These are phyloP conservation scores for Ascocoryne sarcoides DNA, from an alignment of 2,329 filamentous ascomycete species.

Conservation along the genomic window DNA sequence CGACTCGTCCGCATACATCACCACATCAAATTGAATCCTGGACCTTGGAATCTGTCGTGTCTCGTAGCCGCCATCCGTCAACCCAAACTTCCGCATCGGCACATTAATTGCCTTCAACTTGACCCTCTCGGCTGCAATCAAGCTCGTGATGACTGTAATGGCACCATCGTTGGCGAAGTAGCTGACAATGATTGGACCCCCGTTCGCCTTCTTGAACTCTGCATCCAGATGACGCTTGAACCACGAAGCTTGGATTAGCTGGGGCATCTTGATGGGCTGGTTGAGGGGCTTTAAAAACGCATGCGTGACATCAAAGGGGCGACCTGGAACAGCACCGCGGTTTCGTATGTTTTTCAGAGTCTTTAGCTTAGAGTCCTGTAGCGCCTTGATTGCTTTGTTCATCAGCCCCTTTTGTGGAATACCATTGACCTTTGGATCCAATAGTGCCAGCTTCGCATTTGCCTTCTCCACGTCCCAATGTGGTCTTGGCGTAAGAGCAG, in stretches of 20 bases:
- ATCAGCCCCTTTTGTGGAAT: conserved; percentile 14
- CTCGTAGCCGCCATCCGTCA: conserved; percentile 63
- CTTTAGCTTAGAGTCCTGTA: conserved; percentile 21
- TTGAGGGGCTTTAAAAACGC: conserved; percentile 47
- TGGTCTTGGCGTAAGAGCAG: conserved; percentile 44
- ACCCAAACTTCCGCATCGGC: conserved; percentile 58
- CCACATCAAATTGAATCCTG: conserved; percentile 55
- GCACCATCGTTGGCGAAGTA: conserved; percentile 54
- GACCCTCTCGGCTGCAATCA: conserved; percentile 52
- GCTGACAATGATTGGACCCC: conserved; percentile 35
- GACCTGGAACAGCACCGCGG: conserved; percentile 45
- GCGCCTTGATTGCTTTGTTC: conserved; percentile 17
- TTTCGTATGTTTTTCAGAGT: background rate
- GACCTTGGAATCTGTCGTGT: conserved; percentile 58
- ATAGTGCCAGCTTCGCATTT: conserved; percentile 36
- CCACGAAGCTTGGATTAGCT: conserved; percentile 47
- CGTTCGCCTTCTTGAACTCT: conserved; percentile 28
- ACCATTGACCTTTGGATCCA: conserved; percentile 11
- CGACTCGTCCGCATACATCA: conserved; percentile 45
- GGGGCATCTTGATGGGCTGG: conserved; percentile 44
- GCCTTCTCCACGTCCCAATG: conserved; percentile 41
- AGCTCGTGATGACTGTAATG: conserved; percentile 57
- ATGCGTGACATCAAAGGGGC: conserved; percentile 55
- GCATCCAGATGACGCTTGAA: conserved; percentile 54
- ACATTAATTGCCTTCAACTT: conserved; percentile 45